Percentiles rank a stretch among this genome's conserved stretches.
Conservation (phyloP, 1,284 basidiomycete genomes). For the Rhodotorula sp. region DNA sequence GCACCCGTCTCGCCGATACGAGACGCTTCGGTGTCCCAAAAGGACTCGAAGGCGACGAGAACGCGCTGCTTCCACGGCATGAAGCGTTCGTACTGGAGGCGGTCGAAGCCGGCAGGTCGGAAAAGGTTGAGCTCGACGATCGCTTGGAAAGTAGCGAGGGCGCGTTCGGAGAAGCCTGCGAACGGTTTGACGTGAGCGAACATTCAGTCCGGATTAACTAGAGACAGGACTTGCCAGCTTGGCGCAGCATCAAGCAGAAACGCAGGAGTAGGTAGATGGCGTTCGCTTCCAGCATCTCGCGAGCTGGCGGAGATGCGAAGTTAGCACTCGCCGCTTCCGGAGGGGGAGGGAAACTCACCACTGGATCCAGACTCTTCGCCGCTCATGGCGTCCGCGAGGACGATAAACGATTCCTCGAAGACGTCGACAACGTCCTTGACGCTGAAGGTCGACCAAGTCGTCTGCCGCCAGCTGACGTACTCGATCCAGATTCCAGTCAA, state of each 20-base stretch:
- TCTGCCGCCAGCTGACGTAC: slow-evolving; percentile 41
- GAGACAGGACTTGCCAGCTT: neutral
- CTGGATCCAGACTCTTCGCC: slow-evolving; percentile 37
- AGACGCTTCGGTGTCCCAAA: slow-evolving; percentile 55
- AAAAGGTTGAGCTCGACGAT: slow-evolving; percentile 55
- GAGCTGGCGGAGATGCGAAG: slow-evolving; percentile 41
- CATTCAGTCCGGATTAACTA: neutral
- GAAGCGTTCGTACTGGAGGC: slow-evolving; percentile 23
- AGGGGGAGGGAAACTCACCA: neutral
- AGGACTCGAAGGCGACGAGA: slow-evolving; percentile 51
- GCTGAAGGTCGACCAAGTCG: slow-evolving; percentile 36
- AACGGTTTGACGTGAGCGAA: neutral
- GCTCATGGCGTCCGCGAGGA: slow-evolving; percentile 51
- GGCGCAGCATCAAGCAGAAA: slow-evolving; percentile 52
- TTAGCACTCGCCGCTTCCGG: neutral
- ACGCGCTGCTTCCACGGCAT: slow-evolving; percentile 24
- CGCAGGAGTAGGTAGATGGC: slow-evolving; percentile 55
- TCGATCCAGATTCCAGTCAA: slow-evolving; percentile 39
- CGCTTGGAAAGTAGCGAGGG: slow-evolving; percentile 54
- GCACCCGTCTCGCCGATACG: slow-evolving; percentile 53
- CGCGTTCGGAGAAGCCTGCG: slow-evolving; percentile 53
- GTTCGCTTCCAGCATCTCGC: slow-evolving; percentile 61
- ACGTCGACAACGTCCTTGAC: slow-evolving; percentile 39
- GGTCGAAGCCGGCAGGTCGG: slow-evolving; percentile 44
- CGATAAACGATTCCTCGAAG: slow-evolving; percentile 37